Percentiles rank a stretch among this genome's conserved stretches.
Conservation (phyloP, 2,329 filamentous ascomycete genomes). For the Colletotrichum spinosum region DNA sequence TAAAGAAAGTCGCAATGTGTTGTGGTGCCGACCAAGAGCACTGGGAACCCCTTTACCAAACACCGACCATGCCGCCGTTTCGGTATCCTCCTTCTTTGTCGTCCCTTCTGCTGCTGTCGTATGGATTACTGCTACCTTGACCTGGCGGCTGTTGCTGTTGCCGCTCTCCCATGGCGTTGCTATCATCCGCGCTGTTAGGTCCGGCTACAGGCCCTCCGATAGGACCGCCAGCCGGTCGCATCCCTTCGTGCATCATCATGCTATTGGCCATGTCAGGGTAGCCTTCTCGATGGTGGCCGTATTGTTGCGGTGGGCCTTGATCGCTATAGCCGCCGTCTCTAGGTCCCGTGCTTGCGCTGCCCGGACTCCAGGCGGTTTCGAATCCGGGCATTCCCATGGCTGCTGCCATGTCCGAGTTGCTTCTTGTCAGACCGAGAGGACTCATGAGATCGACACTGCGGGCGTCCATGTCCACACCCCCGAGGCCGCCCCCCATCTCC, state of each 20-base stretch:
- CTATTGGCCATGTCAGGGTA: constrained; percentile 16
- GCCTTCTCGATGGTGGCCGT: constrained; percentile 7
- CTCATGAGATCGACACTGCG: constrained; percentile 35
- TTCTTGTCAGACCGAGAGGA: constrained; percentile 32
- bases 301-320: constrained; percentile 11
- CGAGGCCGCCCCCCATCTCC: constrained; percentile 16
- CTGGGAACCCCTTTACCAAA: constrained; percentile 26
- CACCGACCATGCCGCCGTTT: constrained; percentile 35
- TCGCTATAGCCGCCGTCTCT: constrained; percentile 26
- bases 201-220: not conserved
- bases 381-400: constrained; percentile 33
- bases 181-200: not conserved
- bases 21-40: not conserved
- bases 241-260: constrained; percentile 22
- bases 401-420: constrained; percentile 33
- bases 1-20: not conserved
- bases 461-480: constrained; percentile 29
- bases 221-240: constrained; percentile 5
- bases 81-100: constrained; percentile 27
- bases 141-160: constrained; percentile 25
- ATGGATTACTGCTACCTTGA: constrained; percentile 1
- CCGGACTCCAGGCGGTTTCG: constrained; percentile 34
- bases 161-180: constrained; percentile 1
- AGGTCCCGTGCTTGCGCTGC: constrained; percentile 26
- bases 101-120: constrained; percentile 14